Base-by-base conservation (phyloP, 495 filamentous ascomycete species). In the Aspergillus leporis region DNA sequence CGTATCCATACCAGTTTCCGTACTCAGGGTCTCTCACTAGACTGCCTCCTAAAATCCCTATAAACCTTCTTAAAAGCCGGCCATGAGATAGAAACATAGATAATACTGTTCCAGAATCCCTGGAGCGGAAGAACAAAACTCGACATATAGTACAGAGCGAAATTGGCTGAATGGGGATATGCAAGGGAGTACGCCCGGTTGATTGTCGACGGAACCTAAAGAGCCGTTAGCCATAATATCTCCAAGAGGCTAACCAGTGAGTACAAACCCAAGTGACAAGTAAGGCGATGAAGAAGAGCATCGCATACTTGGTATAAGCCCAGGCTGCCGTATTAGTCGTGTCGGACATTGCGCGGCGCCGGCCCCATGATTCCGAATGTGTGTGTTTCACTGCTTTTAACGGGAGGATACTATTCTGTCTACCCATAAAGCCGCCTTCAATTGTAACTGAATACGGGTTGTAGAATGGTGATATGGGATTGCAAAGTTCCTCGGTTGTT, bases 41-140 rank as follows among this genome's bases (percentile, higher is more conserved):
- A 45, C 16, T 21, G 7, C 41, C 6, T 45, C 12, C 43, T 45
- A 6, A 67, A 51, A 38, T 62, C 53, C 18, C 36, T 18, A 59
- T 62, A 66, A 18, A 67, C 60, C 6, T 54, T 54, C 47, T 67
- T 72, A 14, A 74, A 70, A 0, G 69, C 71, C 0, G 70, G 71
- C 66, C 73, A 76, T 5, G 79, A 82, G 3, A 90, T 91, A 19
- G 84, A 85, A 13, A 85, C 69, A 72, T 95, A 96, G 55, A 96
- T 91, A 53, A 91, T 67, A 19, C 85, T 84, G 64, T 95, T 96
- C 88, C 90, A 93, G 64, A 94, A 92, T 2, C 92, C 92, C 66
- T 95, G 92, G 0, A 92, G 77, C 0, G 92, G 92, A 21, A 95
- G 79, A 0, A 95, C 90, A 48, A 92, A 81, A 1, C 88, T 84